Base-by-base conservation (phyloP, 495 filamentous ascomycete species). In the Talaromyces proteolyticus region DNA sequence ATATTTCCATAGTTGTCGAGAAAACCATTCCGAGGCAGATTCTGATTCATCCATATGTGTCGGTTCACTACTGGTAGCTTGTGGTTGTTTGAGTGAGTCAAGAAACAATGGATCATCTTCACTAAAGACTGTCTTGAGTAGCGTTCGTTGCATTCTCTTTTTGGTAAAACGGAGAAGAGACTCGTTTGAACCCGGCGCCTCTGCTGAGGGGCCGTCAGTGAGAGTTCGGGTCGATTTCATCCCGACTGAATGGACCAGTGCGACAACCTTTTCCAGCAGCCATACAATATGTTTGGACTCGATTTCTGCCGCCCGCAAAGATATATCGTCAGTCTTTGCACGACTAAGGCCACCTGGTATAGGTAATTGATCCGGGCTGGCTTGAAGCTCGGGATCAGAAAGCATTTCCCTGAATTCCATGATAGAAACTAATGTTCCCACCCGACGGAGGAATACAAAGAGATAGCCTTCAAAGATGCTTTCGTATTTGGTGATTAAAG, bases 1-100 rank as follows among this genome's bases (percentile, higher is more conserved):
- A 14, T 78, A 53, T n/a, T 60, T 56, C 74, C 74, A 78, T n/a
- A 76, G 51, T 42, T 71, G 64, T 42, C 71, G 63, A 3, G 66
- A 58, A 52, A 77, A 72, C 73, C 73, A 78, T 12, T 77, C 71
- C 1, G 66, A 18, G 24, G 60, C 62, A 0, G 47, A 26, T n/a
- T 54, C 34, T 0, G 23, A 21, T 11, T 62, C 50, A 3, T 52
- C 17, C 7, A 0, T 12, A 2, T 11, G 17, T 14, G 22, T 23
- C 16, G 53, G n/a, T 4, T 50, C 59, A n/a, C 46, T 37, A 19
- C 57, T 36, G 43, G 64, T 59, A n/a, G 57, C 53, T 14, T 36
- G 16, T n/a, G 62, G 60, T 10, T 54, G 46, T 20, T 44, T 52
- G 50, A 75, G 45, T 0, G 50, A 47, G 16, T 54, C 39, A n/a